These are phyloP conservation scores for Trichoderma orchidacearum DNA, from an alignment of 495 filamentous ascomycete species.

Conservation along the genomic window DNA sequence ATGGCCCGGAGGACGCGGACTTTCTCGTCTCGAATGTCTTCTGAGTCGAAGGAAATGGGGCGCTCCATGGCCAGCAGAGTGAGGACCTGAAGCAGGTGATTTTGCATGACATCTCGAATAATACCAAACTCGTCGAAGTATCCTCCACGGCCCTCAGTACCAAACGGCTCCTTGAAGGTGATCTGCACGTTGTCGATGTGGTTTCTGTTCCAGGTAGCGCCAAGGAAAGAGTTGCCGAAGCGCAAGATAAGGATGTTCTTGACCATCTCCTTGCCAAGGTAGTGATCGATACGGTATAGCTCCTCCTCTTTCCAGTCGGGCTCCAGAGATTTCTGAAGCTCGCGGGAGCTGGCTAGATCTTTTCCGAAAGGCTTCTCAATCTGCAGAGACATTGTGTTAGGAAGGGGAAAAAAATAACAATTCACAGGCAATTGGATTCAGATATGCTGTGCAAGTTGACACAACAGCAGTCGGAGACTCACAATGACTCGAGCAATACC, in stretches of 20 bases:
- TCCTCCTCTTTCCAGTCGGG: constrained; percentile 99
- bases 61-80: constrained; percentile 97
- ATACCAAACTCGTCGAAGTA: constrained; percentile 99
- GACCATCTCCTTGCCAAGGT: constrained; percentile 99
- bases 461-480: constrained; percentile 12
- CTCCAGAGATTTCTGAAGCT: constrained; percentile 86
- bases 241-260: constrained; percentile 98
- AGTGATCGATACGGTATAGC: constrained; percentile 99
- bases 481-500: constrained; percentile 93
- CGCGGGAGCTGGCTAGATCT: constrained; percentile 84
- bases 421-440: constrained; percentile 6
- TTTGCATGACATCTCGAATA: constrained; percentile 97
- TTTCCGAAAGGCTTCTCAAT: constrained; percentile 99
- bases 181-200: constrained; percentile 99
- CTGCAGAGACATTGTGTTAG: constrained; percentile 30
- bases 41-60: constrained; percentile 93
- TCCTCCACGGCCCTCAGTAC: constrained; percentile 96
- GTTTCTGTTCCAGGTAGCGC: constrained; percentile 97
- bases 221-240: constrained; percentile 98
- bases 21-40: constrained; percentile 99
- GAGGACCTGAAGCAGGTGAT: constrained; percentile 90
- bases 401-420: neutral
- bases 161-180: constrained; percentile 98
- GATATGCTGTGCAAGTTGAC: neutral
- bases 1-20: constrained; percentile 90